Conservation (phyloP, 495 filamentous ascomycete genomes). For the Neurospora pannonica region DNA sequence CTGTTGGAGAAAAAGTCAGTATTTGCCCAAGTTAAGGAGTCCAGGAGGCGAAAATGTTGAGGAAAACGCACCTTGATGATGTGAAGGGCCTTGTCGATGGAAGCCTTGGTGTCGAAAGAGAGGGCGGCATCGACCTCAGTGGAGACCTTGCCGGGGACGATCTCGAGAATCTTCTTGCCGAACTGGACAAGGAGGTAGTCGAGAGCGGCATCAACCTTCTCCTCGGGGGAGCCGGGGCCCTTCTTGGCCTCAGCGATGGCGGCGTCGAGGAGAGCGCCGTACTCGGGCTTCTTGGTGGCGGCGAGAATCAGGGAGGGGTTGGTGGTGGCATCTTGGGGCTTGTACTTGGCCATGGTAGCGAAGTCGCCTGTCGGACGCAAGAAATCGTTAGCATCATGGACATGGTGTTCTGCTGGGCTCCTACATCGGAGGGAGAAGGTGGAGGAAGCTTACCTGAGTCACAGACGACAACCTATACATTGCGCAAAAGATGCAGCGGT, state of each 20-base stretch:
- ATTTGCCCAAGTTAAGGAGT: not conserved
- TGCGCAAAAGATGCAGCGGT: conserved; percentile 8
- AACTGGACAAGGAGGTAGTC: conserved; percentile 96
- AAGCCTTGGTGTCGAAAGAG: conserved; percentile 89
- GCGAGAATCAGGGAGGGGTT: conserved; percentile 98
- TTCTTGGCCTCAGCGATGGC: conserved; percentile 80
- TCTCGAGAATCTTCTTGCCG: conserved; percentile 92
- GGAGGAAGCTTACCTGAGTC: conserved; percentile 69
- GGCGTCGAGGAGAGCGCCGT: conserved; percentile 81
- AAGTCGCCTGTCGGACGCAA: not conserved
- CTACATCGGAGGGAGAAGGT: not conserved
- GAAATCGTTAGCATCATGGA: not conserved
- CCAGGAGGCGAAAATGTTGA: not conserved
- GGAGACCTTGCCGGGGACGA: conserved; percentile 96
- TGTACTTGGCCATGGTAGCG: conserved; percentile 94
- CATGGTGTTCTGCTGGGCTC: not conserved
- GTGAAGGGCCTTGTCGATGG: conserved; percentile 91
- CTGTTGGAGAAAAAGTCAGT: conserved; percentile 31
- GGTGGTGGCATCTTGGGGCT: conserved; percentile 98
- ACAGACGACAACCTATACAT: conserved; percentile 73
- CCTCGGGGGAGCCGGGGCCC: conserved; percentile 54
- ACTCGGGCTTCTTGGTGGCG: conserved; percentile 96
- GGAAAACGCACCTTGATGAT: conserved; percentile 71
- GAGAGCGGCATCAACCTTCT: conserved; percentile 72
- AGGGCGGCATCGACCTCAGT: conserved; percentile 96